phyloP scores from a whole-genome alignment of 2,329 filamentous ascomycete species.

The Passalora sequoiae region DNA sequence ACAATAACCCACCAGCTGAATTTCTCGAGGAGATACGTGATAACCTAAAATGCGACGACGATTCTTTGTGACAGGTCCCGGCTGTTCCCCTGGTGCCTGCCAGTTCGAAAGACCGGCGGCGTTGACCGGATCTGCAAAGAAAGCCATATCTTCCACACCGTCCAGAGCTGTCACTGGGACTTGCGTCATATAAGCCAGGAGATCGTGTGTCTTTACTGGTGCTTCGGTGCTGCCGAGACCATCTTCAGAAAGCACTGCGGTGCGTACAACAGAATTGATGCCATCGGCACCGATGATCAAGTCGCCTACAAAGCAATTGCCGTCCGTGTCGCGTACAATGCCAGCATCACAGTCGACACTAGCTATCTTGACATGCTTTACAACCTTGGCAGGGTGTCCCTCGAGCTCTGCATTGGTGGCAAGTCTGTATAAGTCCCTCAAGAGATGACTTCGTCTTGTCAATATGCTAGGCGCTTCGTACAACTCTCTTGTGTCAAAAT shows the following conservation, averaged over 20 bases:
- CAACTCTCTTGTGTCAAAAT: constrained; percentile 12
- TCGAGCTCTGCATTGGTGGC: constrained; percentile 9
- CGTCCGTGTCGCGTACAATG: constrained; percentile 1
- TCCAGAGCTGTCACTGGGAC: constrained; percentile 6
- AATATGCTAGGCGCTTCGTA: constrained; percentile 8
- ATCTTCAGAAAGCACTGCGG: constrained; percentile 7
- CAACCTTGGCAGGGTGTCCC: constrained; percentile 6
- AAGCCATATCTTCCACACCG: constrained; percentile 1
- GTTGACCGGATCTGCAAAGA: constrained; percentile 3
- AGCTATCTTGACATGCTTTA: constrained; percentile 4
- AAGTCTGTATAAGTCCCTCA: constrained; percentile 9
- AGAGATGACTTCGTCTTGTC: constrained; percentile 8
- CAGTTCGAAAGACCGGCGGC: constrained; percentile 10
- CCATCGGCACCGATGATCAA: constrained; percentile 14
- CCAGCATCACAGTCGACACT: constrained; percentile 6
- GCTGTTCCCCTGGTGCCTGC: constrained; percentile 1
- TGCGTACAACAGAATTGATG: constrained; percentile 12
- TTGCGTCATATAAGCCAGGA: constrained; percentile 14
- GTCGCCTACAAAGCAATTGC: constrained; percentile 6
- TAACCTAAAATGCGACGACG: constrained; percentile 12
- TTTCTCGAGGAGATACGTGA: constrained; percentile 9
- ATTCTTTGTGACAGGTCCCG: neutral
- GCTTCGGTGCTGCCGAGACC: constrained; percentile 3
- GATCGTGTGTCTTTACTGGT: constrained; percentile 9
- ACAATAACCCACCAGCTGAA: constrained; percentile 9